Evolutionary conservation across 305 asterid genomes (phyloP), one percentile per base, ranked within the genome.

Genomic region (Plantago rigida): DNA sequence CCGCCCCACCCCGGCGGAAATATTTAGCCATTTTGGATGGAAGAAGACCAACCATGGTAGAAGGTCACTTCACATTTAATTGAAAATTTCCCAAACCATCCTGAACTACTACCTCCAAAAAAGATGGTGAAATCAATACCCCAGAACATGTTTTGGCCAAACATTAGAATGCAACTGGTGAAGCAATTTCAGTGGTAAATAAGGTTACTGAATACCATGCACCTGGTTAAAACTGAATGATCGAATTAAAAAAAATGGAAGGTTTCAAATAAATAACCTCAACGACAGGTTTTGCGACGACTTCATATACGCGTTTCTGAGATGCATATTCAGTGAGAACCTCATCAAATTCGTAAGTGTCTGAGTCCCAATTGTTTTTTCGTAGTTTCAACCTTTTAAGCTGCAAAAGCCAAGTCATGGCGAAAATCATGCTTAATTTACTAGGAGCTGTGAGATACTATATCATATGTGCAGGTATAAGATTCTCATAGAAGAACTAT

Each of bases 241-340:
- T 41, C 19, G 28, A 28, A 13, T 53, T 13, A 28, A 53, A 53
- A 28, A 53, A 53, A 26, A 13, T 52, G 15, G 19, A 28, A 53
- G 15, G 13, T 53, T 15, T 11, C 36, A 58, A 12, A 10, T 34
- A 24, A 47, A 19, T 65, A 65, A 90, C 96, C 96, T 87, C 96
- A 72, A 90, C 95, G 6, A 90, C 97, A 58, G 97, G 97, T 78
- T 86, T 90, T 66, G 96, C 97, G 58, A 90, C 96, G 46, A 74
- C 91, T 84, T 90, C 97, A 19, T 85, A 90, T 28, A 87, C 96
- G 55, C 96, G 96, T 70, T 82, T 87, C 62, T 90, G 96, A 13
- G 97, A 90, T 60, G 97, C 81, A 73, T 75, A 81, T 66, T 90
- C 97, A 0, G 96, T 83, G 28, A 90, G 82, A 62, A 90, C 91